Conservation (phyloP, 2,329 filamentous ascomycete species). For the Colletotrichum echinochloae region DNA sequence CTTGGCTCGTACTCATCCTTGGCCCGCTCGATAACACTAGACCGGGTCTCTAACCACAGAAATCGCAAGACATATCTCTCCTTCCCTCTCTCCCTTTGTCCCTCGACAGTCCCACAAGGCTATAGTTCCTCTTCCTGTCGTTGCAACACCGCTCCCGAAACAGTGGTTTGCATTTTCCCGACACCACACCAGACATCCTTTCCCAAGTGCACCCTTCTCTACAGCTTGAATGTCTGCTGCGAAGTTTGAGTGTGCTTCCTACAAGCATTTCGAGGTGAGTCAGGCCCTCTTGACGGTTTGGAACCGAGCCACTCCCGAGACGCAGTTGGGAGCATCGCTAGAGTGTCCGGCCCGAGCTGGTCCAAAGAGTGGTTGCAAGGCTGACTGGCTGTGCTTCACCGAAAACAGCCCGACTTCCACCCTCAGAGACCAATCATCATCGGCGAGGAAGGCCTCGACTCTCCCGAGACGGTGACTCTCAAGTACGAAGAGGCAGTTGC, state of each 20-base stretch:
- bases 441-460: conserved; percentile 66
- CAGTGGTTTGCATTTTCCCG: conserved; percentile 42
- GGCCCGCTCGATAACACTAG: conserved; percentile 23
- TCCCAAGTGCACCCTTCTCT: conserved; percentile 39
- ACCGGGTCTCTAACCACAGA: conserved; percentile 30
- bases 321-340: conserved; percentile 47
- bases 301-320: conserved; percentile 44
- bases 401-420: conserved; percentile 62
- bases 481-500: conserved; percentile 68
- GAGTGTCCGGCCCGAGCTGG: not conserved
- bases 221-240: conserved; percentile 69
- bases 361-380: conserved; percentile 10
- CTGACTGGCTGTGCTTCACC: conserved; percentile 44
- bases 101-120: conserved; percentile 37
- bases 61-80: conserved; percentile 41
- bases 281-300: conserved; percentile 36
- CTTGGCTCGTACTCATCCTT: conserved; percentile 31
- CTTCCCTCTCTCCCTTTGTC: conserved; percentile 38
- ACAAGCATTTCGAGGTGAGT: conserved; percentile 72
- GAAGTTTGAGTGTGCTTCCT: conserved; percentile 67
- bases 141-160: conserved; percentile 42
- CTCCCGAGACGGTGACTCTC: conserved; percentile 67
- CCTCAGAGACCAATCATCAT: conserved; percentile 68
- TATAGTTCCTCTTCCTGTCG: conserved; percentile 39
- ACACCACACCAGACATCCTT: conserved; percentile 36